Percentiles rank a stretch among this genome's conserved stretches.
phyloP scores from a whole-genome alignment of 176 grass and related monocot species.

The Musa schizocarpa region DNA sequence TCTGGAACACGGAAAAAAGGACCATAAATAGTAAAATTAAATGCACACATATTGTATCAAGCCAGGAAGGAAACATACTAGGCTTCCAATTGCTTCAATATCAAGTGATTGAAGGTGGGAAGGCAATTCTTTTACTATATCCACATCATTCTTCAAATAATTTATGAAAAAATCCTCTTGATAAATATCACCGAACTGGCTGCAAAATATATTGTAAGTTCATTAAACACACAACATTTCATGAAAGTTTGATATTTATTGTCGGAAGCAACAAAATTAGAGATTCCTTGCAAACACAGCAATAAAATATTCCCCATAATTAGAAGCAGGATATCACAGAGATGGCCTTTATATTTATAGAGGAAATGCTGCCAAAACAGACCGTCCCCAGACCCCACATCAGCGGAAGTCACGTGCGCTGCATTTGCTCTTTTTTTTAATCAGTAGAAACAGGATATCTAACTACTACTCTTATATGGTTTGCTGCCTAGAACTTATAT shows the following conservation, averaged over 20 bases:
- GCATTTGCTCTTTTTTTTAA: too few species aligned
- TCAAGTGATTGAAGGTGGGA: conserved; percentile 51
- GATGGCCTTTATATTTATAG: too few species aligned
- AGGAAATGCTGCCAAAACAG: too few species aligned
- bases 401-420: too few species aligned
- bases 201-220: conserved; percentile 29
- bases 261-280: background rate
- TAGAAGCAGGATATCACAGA: too few species aligned
- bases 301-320: background rate
- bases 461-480: too few species aligned
- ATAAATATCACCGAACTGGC: conserved; percentile 94
- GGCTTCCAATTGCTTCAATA: conserved; percentile 74
- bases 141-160: conserved; percentile 74
- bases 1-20: conserved; percentile 23
- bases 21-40: background rate
- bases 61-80: conserved; percentile 32
- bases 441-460: too few species aligned
- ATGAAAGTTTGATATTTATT: background rate
- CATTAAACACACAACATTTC: background rate
- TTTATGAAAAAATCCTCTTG: conserved; percentile 81
- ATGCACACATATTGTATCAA: background rate
- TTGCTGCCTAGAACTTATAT: too few species aligned
- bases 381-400: too few species aligned
- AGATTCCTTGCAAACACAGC: background rate
- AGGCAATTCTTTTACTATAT: conserved; percentile 71